phyloP scores from a whole-genome alignment of 257 asterid genomes.

The Primulina tabacum region DNA sequence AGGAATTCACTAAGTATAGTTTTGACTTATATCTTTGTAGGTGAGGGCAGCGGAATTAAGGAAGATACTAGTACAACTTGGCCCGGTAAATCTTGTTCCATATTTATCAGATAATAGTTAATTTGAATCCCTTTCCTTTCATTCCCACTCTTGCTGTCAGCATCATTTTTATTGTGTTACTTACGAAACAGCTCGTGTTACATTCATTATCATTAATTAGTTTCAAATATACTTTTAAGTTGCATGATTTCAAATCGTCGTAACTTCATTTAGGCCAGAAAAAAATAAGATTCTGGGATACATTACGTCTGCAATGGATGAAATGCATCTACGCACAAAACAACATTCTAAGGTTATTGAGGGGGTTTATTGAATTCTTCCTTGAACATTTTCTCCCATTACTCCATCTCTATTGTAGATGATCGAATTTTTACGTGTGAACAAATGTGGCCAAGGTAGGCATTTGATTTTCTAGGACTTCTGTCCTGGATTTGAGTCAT shows the following conservation, averaged over 20 bases:
- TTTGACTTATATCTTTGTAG: slow-evolving; percentile 31
- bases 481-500: too few species aligned
- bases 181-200: too few species aligned
- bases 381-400: not conserved
- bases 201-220: too few species aligned
- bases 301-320: not conserved
- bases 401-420: not conserved
- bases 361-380: not conserved
- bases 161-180: slow-evolving; percentile 6
- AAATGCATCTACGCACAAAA: too few species aligned
- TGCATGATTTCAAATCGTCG: not conserved
- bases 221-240: slow-evolving; percentile 6
- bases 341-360: not conserved
- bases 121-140: not conserved
- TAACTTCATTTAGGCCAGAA: not conserved
- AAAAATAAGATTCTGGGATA: not conserved
- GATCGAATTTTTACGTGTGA: not conserved
- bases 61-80: slow-evolving; percentile 78
- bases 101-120: not conserved
- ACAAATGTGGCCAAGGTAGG: not conserved
- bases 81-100: slow-evolving; percentile 58
- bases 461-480: too few species aligned
- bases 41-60: slow-evolving; percentile 89
- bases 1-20: not conserved
- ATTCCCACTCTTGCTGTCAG: not conserved